Evolutionary conservation across 2,329 filamentous ascomycete genomes (phyloP).

Genomic region (Cercospora sp.): DNA sequence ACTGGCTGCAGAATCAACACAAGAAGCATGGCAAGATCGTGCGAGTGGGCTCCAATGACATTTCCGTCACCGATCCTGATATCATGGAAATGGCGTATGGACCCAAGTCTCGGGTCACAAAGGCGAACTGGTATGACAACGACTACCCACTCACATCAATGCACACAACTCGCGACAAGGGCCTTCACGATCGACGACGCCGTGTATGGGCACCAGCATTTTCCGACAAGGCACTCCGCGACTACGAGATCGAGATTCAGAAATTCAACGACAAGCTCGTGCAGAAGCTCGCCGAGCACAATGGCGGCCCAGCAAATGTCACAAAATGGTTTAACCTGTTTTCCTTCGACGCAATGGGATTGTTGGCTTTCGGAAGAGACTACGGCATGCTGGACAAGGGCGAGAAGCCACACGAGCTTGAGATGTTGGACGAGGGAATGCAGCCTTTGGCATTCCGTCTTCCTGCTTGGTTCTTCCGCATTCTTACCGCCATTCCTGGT

Average conservation of each 20-base stretch:
- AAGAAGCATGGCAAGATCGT: conserved; percentile 40
- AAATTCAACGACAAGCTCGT: conserved; percentile 42
- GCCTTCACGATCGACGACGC: conserved; percentile 44
- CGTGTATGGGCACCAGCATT: conserved; percentile 47
- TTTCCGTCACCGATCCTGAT: conserved; percentile 42
- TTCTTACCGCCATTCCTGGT: conserved; percentile 41
- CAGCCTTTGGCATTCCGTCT: conserved; percentile 33
- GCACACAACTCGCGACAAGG: conserved; percentile 42
- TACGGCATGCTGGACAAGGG: conserved; percentile 45
- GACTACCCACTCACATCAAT: conserved; percentile 41
- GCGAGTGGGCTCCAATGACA: conserved; percentile 40
- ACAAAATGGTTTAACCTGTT: conserved; percentile 47
- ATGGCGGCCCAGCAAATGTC: conserved; percentile 40
- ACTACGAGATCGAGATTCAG: conserved; percentile 45
- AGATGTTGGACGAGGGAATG: conserved; percentile 42
- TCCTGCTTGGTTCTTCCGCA: conserved; percentile 41
- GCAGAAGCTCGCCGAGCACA: conserved; percentile 34
- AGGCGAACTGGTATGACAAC: conserved; percentile 46
- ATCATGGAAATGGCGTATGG: conserved; percentile 44
- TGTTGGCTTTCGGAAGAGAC: conserved; percentile 46
- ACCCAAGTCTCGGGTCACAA: conserved; percentile 42
- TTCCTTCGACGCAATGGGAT: conserved; percentile 50
- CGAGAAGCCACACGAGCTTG: conserved; percentile 39
- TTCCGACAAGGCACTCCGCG: conserved; percentile 44
- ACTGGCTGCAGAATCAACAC: conserved; percentile 38